Conservation (phyloP, 306 rosid species). For the Cicer pinnatifidum region DNA sequence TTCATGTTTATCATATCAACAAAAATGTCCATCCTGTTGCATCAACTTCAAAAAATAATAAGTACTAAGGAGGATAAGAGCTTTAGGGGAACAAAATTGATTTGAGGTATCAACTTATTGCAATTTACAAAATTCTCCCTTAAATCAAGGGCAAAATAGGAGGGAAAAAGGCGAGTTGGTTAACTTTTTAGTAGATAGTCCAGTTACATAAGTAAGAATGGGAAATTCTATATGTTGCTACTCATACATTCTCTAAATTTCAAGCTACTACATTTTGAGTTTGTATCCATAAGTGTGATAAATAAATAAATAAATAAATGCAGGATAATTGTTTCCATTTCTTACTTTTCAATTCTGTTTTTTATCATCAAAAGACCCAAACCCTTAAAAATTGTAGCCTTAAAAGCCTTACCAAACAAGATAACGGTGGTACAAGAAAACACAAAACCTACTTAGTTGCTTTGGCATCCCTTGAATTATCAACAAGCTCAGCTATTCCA, state of each 20-base stretch:
- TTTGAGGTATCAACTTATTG: too few species aligned
- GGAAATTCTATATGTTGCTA: background rate
- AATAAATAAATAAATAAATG: constrained; percentile 34
- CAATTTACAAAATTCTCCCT: too few species aligned
- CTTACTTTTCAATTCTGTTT: background rate
- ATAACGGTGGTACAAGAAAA: constrained; percentile 26
- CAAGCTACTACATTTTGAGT: constrained; percentile 26
- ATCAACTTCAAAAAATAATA: constrained; percentile 37
- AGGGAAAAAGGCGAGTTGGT: too few species aligned
- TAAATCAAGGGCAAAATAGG: too few species aligned
- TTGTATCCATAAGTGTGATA: background rate
- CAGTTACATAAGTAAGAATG: background rate
- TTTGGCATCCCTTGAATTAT: constrained; percentile 63
- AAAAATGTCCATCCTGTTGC: constrained; percentile 56
- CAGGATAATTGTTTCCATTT: constrained; percentile 2
- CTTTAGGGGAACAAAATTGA: too few species aligned
- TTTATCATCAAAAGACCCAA: background rate
- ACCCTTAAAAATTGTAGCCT: background rate
- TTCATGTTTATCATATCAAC: constrained; percentile 53
- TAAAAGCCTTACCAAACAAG: constrained; percentile 27
- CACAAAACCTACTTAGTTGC: constrained; percentile 59
- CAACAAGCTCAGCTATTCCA: constrained; percentile 69
- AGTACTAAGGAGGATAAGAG: background rate
- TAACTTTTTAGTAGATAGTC: background rate
- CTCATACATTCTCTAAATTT: background rate